phyloP scores from a whole-genome alignment of 257 asterid species.

The Solanum chilense region DNA sequence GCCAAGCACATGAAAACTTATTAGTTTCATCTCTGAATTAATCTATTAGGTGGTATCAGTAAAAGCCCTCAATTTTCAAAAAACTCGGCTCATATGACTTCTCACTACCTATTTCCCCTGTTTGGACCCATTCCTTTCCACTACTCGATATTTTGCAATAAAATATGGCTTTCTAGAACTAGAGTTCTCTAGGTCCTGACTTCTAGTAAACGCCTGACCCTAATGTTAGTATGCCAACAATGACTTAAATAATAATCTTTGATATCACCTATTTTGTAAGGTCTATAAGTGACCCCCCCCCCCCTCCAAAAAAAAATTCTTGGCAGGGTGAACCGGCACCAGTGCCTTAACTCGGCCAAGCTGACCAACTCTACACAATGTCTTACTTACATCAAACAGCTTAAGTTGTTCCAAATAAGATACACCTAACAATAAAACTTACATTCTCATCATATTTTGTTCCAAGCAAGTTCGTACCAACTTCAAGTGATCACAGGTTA shows the following conservation, averaged over 20 bases:
- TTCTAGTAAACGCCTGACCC: neutral
- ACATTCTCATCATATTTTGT: neutral
- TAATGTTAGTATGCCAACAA: neutral
- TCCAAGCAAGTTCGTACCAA: neutral
- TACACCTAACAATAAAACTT: neutral
- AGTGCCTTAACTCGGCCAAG: neutral
- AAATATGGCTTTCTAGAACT: neutral
- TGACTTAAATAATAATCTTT: neutral
- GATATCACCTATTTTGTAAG: neutral
- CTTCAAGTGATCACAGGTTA: neutral
- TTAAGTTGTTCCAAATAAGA: neutral
- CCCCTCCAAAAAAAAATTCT: neutral
- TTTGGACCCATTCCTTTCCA: neutral
- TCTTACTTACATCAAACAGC: neutral
- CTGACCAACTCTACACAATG: neutral
- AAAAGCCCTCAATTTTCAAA: neutral
- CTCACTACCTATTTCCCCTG: neutral
- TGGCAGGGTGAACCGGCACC: neutral
- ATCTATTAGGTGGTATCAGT: neutral
- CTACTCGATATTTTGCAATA: neutral
- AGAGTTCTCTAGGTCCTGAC: neutral
- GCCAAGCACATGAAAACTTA: neutral
- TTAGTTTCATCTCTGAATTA: neutral
- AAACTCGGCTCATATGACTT: neutral
- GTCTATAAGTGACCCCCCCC: neutral